A percentile compares a stretch with the other conserved stretches of the same genome.
phyloP scores from a whole-genome alignment of 768 basidiomycete genomes.

The Sistotremastrum niveocremeum region DNA sequence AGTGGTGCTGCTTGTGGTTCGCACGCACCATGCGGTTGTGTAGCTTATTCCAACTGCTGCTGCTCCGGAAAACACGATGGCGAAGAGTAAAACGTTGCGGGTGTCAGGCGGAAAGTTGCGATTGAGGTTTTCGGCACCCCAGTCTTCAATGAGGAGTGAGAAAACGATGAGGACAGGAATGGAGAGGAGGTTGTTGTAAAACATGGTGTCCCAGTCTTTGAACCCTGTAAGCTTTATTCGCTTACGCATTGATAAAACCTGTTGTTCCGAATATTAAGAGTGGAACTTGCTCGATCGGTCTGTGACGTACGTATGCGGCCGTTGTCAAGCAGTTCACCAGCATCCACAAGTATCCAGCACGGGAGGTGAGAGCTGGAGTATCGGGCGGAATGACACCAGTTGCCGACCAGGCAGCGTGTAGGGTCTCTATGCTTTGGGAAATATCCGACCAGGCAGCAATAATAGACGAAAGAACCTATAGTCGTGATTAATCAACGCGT shows the following conservation, averaged over 20 bases:
- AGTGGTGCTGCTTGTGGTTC: constrained; percentile 94
- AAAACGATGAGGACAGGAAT: constrained; percentile 80
- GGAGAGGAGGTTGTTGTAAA: constrained; percentile 93
- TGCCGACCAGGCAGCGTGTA: constrained; percentile 13
- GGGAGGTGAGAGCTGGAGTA: constrained; percentile 25
- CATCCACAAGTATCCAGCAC: constrained; percentile 92
- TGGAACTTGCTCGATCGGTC: neutral
- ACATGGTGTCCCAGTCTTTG: constrained; percentile 98
- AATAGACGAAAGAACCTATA: constrained; percentile 78
- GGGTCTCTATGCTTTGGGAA: constrained; percentile 23
- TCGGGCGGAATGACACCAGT: constrained; percentile 15
- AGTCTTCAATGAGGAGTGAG: constrained; percentile 80
- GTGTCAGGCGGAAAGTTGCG: constrained; percentile 83
- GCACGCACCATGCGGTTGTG: constrained; percentile 97
- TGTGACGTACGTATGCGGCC: constrained; percentile 67
- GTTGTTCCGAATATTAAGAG: neutral
- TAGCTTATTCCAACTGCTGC: constrained; percentile 97
- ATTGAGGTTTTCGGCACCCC: constrained; percentile 63
- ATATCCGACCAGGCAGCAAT: constrained; percentile 97
- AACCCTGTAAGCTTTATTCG: constrained; percentile 91
- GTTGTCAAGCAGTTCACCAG: constrained; percentile 79
- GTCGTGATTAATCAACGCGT: neutral
- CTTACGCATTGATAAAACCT: constrained; percentile 95
- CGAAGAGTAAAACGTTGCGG: constrained; percentile 62
- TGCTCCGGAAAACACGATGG: constrained; percentile 94